Evolutionary conservation across 2,329 filamentous ascomycete species (phyloP), one percentile per base, ranked within the genome.

Genomic region (Zarea fungicola): DNA sequence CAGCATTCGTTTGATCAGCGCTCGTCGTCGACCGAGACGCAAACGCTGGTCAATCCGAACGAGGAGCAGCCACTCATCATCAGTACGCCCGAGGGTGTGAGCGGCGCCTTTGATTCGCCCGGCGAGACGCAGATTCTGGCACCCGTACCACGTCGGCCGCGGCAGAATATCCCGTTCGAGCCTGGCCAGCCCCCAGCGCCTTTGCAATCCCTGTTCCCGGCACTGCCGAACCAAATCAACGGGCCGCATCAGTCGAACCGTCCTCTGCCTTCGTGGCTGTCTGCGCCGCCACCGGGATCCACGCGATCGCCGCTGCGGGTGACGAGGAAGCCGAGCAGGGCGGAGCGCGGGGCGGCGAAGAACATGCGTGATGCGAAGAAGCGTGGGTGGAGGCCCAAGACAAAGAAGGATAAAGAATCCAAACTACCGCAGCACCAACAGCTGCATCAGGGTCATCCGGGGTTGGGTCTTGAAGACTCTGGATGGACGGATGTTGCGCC

Each of bases 291-390:
- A 6, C 54, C 62, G 5, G 54, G 63, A 0, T 58, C 65, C 14
- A 59, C 59, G 54, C 65, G 71, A 43, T 64, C 68, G 49, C 55
- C 69, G 51, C 67, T 69, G 1, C 71, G 70, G 35, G 61, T 80
- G 6, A 71, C 62, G 48, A 66, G 77, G 28, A 71, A 69, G 22
- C 70, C 69, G 31, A 82, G 78, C 56, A 73, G 80, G 34, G 80
- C 80, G 2, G 77, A 80, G 58, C 69, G 78, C 23, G 81, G 79
- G 49, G 80, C 80, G 6, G 74, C 78, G 9, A 82, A 78, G 64
- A 84, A 84, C 55, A 78, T 84, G 23, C 71, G 75, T 16, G 80
- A 83, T 52, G 80, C 80, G 2, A 80, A 75, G 65, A 73, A 71
- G 56, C 72, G 70, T 26, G 80, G 80, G 1, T 84, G 80, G 79